Conservation (phyloP, 2,329 filamentous ascomycete species). For the Trichophyton equinum region DNA sequence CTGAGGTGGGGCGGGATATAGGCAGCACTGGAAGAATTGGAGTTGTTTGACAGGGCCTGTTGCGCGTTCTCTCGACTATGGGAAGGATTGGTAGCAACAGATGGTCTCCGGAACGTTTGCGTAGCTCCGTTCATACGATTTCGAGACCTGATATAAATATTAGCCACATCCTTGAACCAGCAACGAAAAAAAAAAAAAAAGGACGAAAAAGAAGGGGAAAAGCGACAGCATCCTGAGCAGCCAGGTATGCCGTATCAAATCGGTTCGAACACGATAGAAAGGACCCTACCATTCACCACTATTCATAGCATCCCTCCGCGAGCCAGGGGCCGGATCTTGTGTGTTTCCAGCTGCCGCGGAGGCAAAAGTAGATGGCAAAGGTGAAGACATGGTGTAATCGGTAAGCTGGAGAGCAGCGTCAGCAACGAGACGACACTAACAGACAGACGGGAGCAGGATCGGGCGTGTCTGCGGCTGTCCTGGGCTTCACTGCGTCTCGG, state of each 20-base stretch:
- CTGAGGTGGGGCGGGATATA: slow-evolving; percentile 52
- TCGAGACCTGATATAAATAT: slow-evolving; percentile 36
- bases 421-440: slow-evolving; percentile 5
- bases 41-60: slow-evolving; percentile 25
- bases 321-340: slow-evolving; percentile 47
- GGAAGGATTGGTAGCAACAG: slow-evolving; percentile 44
- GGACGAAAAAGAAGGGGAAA: background rate
- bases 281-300: slow-evolving; percentile 60
- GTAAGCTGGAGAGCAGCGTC: slow-evolving; percentile 9
- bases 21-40: slow-evolving; percentile 32
- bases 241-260: too few relatives aligned
- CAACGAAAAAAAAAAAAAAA: background rate
- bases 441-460: background rate
- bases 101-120: slow-evolving; percentile 54
- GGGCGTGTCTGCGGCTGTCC: background rate
- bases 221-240: background rate
- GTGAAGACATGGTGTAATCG: slow-evolving; percentile 49
- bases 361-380: slow-evolving; percentile 71
- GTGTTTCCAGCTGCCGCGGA: slow-evolving; percentile 69
- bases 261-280: background rate
- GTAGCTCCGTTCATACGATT: slow-evolving; percentile 52
- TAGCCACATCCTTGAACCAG: background rate
- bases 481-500: background rate
- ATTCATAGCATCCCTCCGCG: slow-evolving; percentile 45
- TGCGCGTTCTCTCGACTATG: slow-evolving; percentile 33